Conservation (phyloP, 768 basidiomycete species). For the Ephemerocybe angulata region DNA sequence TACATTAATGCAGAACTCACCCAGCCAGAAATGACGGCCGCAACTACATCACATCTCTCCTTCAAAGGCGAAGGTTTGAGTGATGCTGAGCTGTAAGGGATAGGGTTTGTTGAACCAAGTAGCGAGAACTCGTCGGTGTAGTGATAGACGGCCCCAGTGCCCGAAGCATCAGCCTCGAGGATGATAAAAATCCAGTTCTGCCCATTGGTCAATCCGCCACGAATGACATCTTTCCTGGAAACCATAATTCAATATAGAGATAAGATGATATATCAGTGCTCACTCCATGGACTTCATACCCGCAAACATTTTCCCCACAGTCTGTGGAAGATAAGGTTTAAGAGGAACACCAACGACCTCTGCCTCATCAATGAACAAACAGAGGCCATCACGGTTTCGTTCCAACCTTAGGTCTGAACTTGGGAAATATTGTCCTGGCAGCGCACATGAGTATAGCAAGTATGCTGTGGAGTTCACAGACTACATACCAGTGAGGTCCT, state of each 20-base stretch:
- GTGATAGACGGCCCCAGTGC: constrained; percentile 2
- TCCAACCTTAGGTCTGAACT: background rate
- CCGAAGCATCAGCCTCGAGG: background rate
- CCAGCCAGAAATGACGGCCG: background rate
- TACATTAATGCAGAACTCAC: background rate
- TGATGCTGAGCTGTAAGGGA: no score
- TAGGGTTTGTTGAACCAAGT: background rate
- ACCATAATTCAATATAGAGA: background rate
- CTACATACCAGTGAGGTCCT: background rate
- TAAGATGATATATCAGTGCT: background rate
- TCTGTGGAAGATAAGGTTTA: background rate
- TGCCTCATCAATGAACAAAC: background rate
- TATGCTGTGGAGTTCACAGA: background rate
- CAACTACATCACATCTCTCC: background rate
- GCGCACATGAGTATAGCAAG: background rate
- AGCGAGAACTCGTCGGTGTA: background rate
- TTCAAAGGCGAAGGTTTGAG: no score
- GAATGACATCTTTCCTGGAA: constrained; percentile 1
- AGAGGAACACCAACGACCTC: background rate
- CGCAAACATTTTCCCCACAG: constrained; percentile 2
- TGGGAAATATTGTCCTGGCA: background rate
- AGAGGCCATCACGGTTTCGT: background rate
- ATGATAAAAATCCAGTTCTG: constrained; percentile 1
- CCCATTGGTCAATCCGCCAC: constrained; percentile 1
- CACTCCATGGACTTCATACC: constrained; percentile 2